These are phyloP conservation scores for Mucor piriformis DNA, from an alignment of 371 early-diverging fungal species.

Conservation along the genomic window DNA sequence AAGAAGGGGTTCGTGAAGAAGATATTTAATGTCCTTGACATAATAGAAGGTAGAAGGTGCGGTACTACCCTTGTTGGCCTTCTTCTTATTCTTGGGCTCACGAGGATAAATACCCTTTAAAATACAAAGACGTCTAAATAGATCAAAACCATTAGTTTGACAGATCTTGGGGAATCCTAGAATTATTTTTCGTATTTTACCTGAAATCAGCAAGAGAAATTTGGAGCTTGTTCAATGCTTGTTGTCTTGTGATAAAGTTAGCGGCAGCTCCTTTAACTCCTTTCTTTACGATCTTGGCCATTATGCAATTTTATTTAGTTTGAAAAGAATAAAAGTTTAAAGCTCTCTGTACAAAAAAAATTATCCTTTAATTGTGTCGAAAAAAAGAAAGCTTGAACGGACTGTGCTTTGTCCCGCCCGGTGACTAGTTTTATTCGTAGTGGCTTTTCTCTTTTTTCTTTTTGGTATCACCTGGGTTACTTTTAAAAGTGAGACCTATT, in stretches of 20 bases:
- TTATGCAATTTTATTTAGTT: slow-evolving; percentile 28
- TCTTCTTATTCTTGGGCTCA: slow-evolving; percentile 93
- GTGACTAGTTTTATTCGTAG: background rate
- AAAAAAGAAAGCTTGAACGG: background rate
- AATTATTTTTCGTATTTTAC: slow-evolving; percentile 38
- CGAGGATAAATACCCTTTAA: slow-evolving; percentile 98
- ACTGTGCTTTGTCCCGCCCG: background rate
- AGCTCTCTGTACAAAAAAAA: background rate
- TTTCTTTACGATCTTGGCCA: slow-evolving; percentile 86
- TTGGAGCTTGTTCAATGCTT: slow-evolving; percentile 94
- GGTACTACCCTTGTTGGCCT: slow-evolving; percentile 91
- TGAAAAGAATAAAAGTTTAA: slow-evolving; percentile 11
- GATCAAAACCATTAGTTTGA: slow-evolving; percentile 2
- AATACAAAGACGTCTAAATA: slow-evolving; percentile 88
- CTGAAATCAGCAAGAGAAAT: slow-evolving; percentile 92
- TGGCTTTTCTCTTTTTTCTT: background rate
- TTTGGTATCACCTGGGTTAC: background rate
- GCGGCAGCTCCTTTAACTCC: slow-evolving; percentile 89
- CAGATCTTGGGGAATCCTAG: background rate
- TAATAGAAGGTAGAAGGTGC: slow-evolving; percentile 91
- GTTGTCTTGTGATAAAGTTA: slow-evolving; percentile 90
- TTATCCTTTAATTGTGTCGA: background rate
- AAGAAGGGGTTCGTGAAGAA: slow-evolving; percentile 92
- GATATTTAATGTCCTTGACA: slow-evolving; percentile 92
- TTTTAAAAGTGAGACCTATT: background rate